Conservation (phyloP, 2,329 filamentous ascomycete species). For the Escovopsis sp. region DNA sequence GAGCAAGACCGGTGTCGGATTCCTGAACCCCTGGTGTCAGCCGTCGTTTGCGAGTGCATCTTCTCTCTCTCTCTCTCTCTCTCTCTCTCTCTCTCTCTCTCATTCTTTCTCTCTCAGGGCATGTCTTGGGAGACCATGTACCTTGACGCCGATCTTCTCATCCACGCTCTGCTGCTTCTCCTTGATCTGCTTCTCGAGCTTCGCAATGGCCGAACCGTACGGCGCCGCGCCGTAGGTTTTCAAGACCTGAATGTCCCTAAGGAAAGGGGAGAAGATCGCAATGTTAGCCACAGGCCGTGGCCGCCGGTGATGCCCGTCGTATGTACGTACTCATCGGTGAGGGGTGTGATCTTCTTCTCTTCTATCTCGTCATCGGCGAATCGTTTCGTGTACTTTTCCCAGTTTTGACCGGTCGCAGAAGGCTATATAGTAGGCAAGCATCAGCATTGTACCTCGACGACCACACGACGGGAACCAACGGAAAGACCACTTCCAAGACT, state of each 20-base stretch:
- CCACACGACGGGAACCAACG: neutral
- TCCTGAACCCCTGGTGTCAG: conserved; percentile 38
- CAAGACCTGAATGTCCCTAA: conserved; percentile 93
- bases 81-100: neutral
- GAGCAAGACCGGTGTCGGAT: conserved; percentile 95
- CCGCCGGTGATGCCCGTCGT: neutral
- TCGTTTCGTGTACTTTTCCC: conserved; percentile 98
- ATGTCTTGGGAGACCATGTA: conserved; percentile 16
- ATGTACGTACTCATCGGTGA: conserved; percentile 84
- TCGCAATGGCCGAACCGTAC: conserved; percentile 86
- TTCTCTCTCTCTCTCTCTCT: too few species aligned
- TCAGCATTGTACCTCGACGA: conserved; percentile 10
- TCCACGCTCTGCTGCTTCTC: conserved; percentile 97
- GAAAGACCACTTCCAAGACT: conserved; percentile 1
- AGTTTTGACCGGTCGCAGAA: conserved; percentile 83
- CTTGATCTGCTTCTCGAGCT: conserved; percentile 98
- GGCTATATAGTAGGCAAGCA: conserved; percentile 41
- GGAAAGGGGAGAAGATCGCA: neutral
- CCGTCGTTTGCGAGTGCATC: too few species aligned
- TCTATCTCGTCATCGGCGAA: conserved; percentile 93
- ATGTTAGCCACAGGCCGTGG: conserved; percentile 11
- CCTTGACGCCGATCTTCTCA: conserved; percentile 90
- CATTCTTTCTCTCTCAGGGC: neutral
- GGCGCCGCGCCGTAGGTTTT: conserved; percentile 98
- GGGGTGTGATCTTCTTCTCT: conserved; percentile 98